Conservation (phyloP, 1,284 basidiomycete species). For the Austropuccinia psidii region DNA sequence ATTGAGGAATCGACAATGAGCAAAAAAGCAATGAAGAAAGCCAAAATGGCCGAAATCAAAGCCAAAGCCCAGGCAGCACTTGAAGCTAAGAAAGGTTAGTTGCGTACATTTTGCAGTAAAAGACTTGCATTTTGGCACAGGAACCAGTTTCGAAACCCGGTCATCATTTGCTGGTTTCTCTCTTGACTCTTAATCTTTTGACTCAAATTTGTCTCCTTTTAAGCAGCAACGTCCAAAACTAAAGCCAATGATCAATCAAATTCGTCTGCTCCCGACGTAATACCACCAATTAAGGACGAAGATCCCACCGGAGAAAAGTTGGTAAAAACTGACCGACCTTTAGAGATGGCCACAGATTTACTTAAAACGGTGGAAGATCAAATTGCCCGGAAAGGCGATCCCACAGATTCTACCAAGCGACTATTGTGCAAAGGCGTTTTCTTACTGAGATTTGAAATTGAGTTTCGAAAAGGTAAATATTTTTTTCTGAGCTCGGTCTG, state of each 20-base stretch:
- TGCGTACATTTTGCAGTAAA: background rate
- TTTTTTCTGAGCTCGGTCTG: background rate
- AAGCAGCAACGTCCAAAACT: conserved; percentile 9
- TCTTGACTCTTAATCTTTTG: background rate
- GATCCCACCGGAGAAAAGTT: conserved; percentile 74
- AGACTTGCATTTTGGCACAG: background rate
- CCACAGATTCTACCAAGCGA: background rate
- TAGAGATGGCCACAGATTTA: conserved; percentile 69
- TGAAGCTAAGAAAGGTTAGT: conserved; percentile 33
- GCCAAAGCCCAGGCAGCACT: conserved; percentile 28
- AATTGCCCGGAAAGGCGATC: background rate
- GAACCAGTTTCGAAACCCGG: background rate
- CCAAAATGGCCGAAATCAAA: conserved; percentile 31
- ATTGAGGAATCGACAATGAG: background rate
- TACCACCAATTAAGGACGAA: conserved; percentile 54
- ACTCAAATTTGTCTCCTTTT: background rate
- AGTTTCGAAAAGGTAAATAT: conserved; percentile 23
- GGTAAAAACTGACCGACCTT: conserved; percentile 58
- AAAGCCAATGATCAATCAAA: conserved; percentile 9
- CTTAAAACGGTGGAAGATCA: conserved; percentile 59
- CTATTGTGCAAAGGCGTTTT: conserved; percentile 4
- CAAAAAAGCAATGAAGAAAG: conserved; percentile 34
- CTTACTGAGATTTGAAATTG: conserved; percentile 28
- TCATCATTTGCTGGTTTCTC: background rate
- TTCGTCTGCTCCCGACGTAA: conserved; percentile 4